Conservation (phyloP, 2,329 filamentous ascomycete genomes). For the Plectosphaerella cucumerina region DNA sequence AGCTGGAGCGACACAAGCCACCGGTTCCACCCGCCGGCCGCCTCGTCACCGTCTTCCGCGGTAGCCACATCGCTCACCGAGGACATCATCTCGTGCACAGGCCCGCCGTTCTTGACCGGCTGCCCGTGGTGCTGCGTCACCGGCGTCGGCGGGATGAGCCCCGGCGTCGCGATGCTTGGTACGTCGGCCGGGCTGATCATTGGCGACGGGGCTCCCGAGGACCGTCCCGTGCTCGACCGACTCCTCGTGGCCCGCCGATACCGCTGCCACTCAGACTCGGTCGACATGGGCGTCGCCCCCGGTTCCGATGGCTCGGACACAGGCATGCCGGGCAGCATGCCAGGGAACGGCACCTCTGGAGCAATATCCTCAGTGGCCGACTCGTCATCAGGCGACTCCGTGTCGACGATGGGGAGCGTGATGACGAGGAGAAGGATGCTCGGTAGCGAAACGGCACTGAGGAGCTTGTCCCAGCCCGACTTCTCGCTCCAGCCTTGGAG, state of each 20-base stretch:
- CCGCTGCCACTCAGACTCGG: constrained; percentile 55
- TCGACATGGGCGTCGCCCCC: constrained; percentile 18
- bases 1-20: constrained; percentile 86
- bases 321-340: too few relatives aligned
- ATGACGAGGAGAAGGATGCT: constrained; percentile 87
- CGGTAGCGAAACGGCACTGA: constrained; percentile 80
- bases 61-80: constrained; percentile 14
- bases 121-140: constrained; percentile 5
- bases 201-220: constrained; percentile 24
- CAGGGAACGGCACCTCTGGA: constrained; percentile 9
- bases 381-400: constrained; percentile 50
- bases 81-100: background rate
- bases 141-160: constrained; percentile 3
- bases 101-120: background rate
- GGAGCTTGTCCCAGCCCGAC: constrained; percentile 74
- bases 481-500: constrained; percentile 79
- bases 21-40: constrained; percentile 69
- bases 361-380: constrained; percentile 28
- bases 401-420: constrained; percentile 87
- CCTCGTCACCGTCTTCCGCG: constrained; percentile 27
- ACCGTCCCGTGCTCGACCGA: constrained; percentile 18
- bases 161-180: constrained; percentile 7
- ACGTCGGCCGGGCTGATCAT: constrained; percentile 20
- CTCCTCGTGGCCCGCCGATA: constrained; percentile 46
- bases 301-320: too few relatives aligned